Conservation (phyloP, 176 grass and related monocot species). For the Dendrocalamus sinicus region DNA sequence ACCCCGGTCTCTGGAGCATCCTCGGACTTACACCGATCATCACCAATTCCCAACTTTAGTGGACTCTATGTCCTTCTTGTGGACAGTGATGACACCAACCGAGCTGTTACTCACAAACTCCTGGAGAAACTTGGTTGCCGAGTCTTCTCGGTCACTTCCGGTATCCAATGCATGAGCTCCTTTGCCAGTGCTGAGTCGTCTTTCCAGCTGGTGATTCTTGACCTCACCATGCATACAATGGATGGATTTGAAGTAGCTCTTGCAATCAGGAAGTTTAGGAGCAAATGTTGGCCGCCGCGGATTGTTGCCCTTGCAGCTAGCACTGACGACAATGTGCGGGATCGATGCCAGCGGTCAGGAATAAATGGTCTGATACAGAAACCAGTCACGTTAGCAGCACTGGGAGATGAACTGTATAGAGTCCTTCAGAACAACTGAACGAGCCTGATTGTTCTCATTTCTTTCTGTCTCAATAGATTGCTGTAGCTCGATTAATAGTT, state of each 20-base stretch:
- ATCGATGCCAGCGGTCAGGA: conserved; percentile 68
- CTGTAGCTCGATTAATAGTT: conserved; percentile 46
- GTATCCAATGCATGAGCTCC: conserved; percentile 65
- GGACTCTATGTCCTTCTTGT: conserved; percentile 69
- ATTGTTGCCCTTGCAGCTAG: conserved; percentile 67
- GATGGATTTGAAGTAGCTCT: conserved; percentile 71
- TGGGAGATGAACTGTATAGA: conserved; percentile 91
- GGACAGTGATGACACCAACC: conserved; percentile 63
- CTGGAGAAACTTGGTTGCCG: conserved; percentile 78
- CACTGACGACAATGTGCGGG: conserved; percentile 57
- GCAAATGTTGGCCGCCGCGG: conserved; percentile 58
- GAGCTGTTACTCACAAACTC: conserved; percentile 71
- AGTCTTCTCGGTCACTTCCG: conserved; percentile 55
- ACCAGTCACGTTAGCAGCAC: conserved; percentile 63
- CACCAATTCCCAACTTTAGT: conserved; percentile 65
- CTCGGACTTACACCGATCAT: conserved; percentile 48
- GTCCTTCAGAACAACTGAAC: conserved; percentile 82
- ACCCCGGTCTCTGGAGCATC: conserved; percentile 47
- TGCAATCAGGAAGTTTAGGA: conserved; percentile 59
- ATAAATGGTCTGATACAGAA: conserved; percentile 88
- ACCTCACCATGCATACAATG: conserved; percentile 63
- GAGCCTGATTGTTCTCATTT: conserved; percentile 48
- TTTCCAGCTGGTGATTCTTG: conserved; percentile 75
- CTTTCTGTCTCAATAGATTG: conserved; percentile 48
- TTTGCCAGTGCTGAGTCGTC: conserved; percentile 38